Conservation (phyloP, 2,329 filamentous ascomycete genomes). For the Xylariaceae sp. region DNA sequence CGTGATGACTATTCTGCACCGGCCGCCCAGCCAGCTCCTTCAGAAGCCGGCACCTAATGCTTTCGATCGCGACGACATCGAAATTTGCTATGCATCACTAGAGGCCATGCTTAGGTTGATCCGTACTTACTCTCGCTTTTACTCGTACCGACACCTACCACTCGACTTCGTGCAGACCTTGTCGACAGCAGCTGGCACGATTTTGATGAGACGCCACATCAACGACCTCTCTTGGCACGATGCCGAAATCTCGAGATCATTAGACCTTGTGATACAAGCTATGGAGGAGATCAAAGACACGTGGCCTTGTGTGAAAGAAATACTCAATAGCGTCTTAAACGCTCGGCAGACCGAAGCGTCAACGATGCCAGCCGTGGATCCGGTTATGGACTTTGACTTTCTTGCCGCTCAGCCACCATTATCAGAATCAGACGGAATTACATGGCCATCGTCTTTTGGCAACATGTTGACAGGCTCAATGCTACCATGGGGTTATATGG, state of each 20-base stretch:
- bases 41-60: conserved; percentile 45
- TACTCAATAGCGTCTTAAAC: conserved; percentile 43
- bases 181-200: conserved; percentile 52
- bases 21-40: conserved; percentile 52
- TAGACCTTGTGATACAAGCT: conserved; percentile 56
- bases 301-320: conserved; percentile 53
- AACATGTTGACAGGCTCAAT: conserved; percentile 24
- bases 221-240: conserved; percentile 49
- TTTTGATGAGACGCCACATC: conserved; percentile 54
- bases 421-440: conserved; percentile 13
- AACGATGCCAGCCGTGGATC: conserved; percentile 24
- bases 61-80: conserved; percentile 47
- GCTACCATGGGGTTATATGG: conserved; percentile 15
- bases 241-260: conserved; percentile 53
- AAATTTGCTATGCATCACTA: conserved; percentile 57
- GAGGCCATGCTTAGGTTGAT: conserved; percentile 52
- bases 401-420: conserved; percentile 14
- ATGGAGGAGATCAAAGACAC: conserved; percentile 59
- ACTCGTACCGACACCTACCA: conserved; percentile 51
- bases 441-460: conserved; percentile 21
- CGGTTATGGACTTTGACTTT: conserved; percentile 36
- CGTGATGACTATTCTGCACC: conserved; percentile 57
- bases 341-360: conserved; percentile 24
- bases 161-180: conserved; percentile 57
- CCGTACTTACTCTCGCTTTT: conserved; percentile 51